Evolutionary conservation across 352 stramenopile genomes (phyloP).

Genomic region (Globisporangium alternatum): DNA sequence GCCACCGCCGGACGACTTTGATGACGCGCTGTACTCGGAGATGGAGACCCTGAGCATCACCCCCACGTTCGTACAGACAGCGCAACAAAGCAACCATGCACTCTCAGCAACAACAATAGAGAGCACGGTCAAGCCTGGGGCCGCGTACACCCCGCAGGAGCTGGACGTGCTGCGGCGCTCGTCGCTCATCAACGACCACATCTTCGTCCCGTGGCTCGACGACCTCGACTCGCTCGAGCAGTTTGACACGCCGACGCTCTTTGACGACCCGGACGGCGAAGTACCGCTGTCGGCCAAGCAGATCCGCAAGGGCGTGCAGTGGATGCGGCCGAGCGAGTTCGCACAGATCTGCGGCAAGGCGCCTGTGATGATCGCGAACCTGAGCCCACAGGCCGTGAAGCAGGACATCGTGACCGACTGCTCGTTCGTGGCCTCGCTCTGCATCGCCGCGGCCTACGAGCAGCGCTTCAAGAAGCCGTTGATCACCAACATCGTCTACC

Average conservation of each 20-base stretch:
- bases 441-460: conserved; percentile 91
- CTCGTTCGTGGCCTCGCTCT: conserved; percentile 92
- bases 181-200: conserved; percentile 77
- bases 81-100: not conserved
- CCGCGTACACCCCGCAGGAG: conserved; percentile 57
- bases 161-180: conserved; percentile 77
- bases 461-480: conserved; percentile 87
- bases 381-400: conserved; percentile 77
- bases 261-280: conserved; percentile 67
- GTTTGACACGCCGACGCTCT: conserved; percentile 47
- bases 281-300: conserved; percentile 73
- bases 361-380: conserved; percentile 70
- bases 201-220: conserved; percentile 84
- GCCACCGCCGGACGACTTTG: conserved; percentile 15
- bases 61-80: not conserved
- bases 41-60: conserved; percentile 10
- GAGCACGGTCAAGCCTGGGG: conserved; percentile 16
- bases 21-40: conserved; percentile 4
- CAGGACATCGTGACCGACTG: conserved; percentile 92
- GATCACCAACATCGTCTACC: conserved; percentile 96
- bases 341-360: conserved; percentile 35
- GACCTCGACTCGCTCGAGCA: conserved; percentile 57
- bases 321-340: conserved; percentile 71
- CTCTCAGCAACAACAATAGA: not conserved
- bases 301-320: conserved; percentile 48